These are phyloP conservation scores for Beta macrorhiza DNA, from an alignment of 179 eudicot species.

Conservation along the genomic window DNA sequence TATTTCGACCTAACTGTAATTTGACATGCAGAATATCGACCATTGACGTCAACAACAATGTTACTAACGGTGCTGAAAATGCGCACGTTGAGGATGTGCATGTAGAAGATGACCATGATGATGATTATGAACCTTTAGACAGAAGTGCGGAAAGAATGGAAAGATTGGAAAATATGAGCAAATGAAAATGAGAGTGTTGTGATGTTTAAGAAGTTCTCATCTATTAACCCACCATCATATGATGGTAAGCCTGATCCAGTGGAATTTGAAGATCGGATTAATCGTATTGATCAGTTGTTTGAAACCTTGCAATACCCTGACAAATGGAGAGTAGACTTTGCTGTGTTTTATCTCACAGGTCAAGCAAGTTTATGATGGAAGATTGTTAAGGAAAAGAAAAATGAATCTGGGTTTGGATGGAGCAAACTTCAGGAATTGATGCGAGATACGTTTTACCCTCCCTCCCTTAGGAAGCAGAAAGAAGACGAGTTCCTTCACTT, in stretches of 20 bases:
- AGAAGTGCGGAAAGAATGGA: not conserved
- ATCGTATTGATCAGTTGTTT: not conserved
- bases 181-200: not conserved
- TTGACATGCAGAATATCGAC: too few species aligned
- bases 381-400: too few species aligned
- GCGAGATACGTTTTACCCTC: not conserved
- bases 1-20: too few species aligned
- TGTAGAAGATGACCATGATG: not conserved
- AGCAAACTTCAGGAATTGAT: too few species aligned
- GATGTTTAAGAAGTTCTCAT: not conserved
- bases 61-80: too few species aligned
- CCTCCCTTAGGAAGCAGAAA: not conserved
- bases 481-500: not conserved
- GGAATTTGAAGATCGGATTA: conserved; percentile 10
- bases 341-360: not conserved
- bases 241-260: conserved; percentile 2
- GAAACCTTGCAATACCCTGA: not conserved
- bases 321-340: not conserved
- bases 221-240: not conserved
- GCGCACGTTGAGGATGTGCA: not conserved
- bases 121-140: not conserved
- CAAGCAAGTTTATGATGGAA: not conserved
- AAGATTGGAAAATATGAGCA: not conserved
- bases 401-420: too few species aligned
- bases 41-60: too few species aligned